These are phyloP conservation scores for Naganishia vishniacii DNA, from an alignment of 768 basidiomycete genomes.

Conservation along the genomic window DNA sequence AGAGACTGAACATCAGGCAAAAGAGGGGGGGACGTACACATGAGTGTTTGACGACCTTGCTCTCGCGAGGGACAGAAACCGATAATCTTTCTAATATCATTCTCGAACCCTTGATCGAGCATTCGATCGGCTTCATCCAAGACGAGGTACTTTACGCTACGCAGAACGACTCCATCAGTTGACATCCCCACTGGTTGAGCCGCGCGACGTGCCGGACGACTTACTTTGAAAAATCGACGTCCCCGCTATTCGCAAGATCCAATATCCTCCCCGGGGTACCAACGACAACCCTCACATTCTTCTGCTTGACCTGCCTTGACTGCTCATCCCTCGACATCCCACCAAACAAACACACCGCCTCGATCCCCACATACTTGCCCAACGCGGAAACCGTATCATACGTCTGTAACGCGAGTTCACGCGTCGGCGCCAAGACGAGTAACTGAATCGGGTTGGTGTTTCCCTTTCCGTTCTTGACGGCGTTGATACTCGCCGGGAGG, in stretches of 20 bases:
- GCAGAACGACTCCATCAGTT: no score
- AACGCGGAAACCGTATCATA: slow-evolving; percentile 73
- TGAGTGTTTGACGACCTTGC: slow-evolving; percentile 77
- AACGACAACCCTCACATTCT: slow-evolving; percentile 67
- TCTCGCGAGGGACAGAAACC: slow-evolving; percentile 56
- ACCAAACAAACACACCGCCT: slow-evolving; percentile 83
- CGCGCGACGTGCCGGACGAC: slow-evolving; percentile 40
- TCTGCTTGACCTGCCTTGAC: slow-evolving; percentile 60
- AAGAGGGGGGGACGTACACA: slow-evolving; percentile 62
- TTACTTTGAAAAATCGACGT: slow-evolving; percentile 70
- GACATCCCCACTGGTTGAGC: neutral
- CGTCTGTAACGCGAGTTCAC: slow-evolving; percentile 92
- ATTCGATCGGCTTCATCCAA: slow-evolving; percentile 97
- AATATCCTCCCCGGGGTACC: slow-evolving; percentile 91
- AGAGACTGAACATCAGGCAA: neutral
- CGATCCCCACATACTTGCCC: slow-evolving; percentile 65
- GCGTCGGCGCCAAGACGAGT: slow-evolving; percentile 85
- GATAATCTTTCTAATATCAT: slow-evolving; percentile 89
- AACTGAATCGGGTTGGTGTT: slow-evolving; percentile 45
- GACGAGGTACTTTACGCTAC: slow-evolving; percentile 80
- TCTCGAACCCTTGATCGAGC: slow-evolving; percentile 97
- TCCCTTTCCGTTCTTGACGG: slow-evolving; percentile 38
- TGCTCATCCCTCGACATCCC: slow-evolving; percentile 89
- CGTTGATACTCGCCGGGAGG: slow-evolving; percentile 42
- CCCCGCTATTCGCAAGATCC: slow-evolving; percentile 83